phyloP scores from a whole-genome alignment of 192 early-diverging fungal genomes.

The Dissophora globulifera region DNA sequence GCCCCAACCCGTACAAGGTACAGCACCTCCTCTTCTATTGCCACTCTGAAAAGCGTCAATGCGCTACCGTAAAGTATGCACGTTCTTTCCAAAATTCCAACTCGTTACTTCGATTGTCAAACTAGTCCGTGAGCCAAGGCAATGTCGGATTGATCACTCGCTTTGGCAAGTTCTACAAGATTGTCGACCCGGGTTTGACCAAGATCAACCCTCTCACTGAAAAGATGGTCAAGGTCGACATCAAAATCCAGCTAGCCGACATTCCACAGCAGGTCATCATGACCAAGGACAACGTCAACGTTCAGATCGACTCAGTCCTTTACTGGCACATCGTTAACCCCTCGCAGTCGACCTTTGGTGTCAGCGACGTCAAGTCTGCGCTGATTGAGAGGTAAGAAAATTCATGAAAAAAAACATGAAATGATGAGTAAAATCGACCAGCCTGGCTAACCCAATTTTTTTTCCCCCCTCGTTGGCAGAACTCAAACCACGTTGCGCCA shows the following conservation, averaged over 20 bases:
- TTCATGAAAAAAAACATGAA: no score
- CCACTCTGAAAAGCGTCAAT: no score
- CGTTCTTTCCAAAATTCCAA: no score
- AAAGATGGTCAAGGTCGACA: constrained; percentile 54
- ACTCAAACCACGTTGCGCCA: constrained; percentile 92
- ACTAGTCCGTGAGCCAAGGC: constrained; percentile 69
- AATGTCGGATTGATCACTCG: constrained; percentile 73
- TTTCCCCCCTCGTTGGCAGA: no score
- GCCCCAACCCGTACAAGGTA: constrained; percentile 73
- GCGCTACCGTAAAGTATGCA: no score
- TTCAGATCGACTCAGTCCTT: constrained; percentile 86
- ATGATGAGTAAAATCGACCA: no score
- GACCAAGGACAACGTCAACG: constrained; percentile 92
- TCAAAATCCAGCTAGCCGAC: constrained; percentile 60
- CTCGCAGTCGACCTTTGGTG: constrained; percentile 83
- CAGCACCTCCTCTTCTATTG: constrained; percentile 80
- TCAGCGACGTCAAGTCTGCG: constrained; percentile 80
- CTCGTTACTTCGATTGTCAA: constrained; percentile 29
- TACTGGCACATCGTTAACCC: constrained; percentile 90
- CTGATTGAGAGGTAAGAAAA: constrained; percentile 75
- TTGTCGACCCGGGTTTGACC: constrained; percentile 61
- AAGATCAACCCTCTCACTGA: constrained; percentile 67
- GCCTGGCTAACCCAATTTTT: no score
- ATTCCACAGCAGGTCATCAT: constrained; percentile 81
- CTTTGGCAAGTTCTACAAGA: constrained; percentile 71